Conservation (phyloP, 2,329 filamentous ascomycete species). For the Colletotrichum spaethianum region DNA sequence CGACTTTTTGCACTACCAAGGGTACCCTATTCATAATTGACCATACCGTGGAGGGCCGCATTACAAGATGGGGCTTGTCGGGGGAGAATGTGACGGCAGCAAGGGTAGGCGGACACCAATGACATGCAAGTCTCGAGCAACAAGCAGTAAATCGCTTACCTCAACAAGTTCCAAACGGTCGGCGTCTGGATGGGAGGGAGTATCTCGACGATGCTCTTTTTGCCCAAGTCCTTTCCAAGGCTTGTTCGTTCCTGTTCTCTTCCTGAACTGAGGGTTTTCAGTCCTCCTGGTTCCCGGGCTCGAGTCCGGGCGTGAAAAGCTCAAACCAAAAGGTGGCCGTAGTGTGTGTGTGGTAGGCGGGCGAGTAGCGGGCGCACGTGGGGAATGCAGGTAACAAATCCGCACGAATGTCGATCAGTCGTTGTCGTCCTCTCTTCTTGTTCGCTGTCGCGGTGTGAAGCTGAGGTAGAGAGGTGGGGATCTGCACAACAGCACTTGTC, state of each 20-base stretch:
- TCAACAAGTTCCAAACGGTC: conserved; percentile 3
- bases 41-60: conserved; percentile 17
- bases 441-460: conserved; percentile 21
- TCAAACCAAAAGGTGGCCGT: conserved; percentile 22
- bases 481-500: conserved; percentile 22
- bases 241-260: not conserved
- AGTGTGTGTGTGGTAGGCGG: conserved; percentile 1
- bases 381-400: conserved; percentile 31
- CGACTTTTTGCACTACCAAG: not conserved
- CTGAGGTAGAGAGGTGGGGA: conserved; percentile 8
- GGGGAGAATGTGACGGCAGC: conserved; percentile 7
- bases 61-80: conserved; percentile 23
- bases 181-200: not conserved
- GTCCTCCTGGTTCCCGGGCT: conserved; percentile 12
- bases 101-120: not conserved
- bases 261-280: not conserved
- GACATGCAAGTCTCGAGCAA: not conserved
- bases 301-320: conserved; percentile 17
- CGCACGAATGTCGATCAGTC: conserved; percentile 32
- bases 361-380: conserved; percentile 32
- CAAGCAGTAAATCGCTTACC: conserved; percentile 22
- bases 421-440: conserved; percentile 24
- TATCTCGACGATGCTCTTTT: conserved; percentile 6
- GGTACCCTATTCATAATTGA: conserved; percentile 20
- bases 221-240: not conserved